phyloP scores from a whole-genome alignment of 2,329 filamentous ascomycete species.

The Aspergillus candidus region DNA sequence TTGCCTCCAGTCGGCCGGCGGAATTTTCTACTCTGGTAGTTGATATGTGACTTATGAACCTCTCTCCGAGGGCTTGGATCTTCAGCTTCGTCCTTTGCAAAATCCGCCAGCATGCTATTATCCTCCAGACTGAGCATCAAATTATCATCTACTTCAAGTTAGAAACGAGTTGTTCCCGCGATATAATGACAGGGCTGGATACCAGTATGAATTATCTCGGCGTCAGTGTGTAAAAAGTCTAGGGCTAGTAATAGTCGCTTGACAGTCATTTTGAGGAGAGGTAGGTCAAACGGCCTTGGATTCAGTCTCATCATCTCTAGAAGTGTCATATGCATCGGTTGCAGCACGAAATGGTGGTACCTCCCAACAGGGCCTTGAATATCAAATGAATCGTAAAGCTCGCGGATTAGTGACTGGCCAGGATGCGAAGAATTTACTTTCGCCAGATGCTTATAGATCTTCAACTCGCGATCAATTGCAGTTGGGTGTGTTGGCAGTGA shows the following conservation, averaged over 20 bases:
- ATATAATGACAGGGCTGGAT: neutral
- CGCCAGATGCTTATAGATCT: conserved; percentile 21
- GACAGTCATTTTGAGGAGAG: conserved; percentile 26
- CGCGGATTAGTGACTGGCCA: conserved; percentile 22
- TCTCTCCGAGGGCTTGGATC: conserved; percentile 25
- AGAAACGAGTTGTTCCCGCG: neutral
- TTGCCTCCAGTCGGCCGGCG: conserved; percentile 11
- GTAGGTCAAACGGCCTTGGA: conserved; percentile 18
- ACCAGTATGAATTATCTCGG: conserved; percentile 29
- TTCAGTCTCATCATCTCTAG: conserved; percentile 28
- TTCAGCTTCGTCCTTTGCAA: conserved; percentile 20
- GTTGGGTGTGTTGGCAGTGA: conserved; percentile 13
- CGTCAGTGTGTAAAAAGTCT: conserved; percentile 33
- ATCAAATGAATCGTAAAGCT: conserved; percentile 27
- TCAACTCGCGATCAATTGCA: conserved; percentile 20
- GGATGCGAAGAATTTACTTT: conserved; percentile 21
- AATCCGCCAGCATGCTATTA: conserved; percentile 21
- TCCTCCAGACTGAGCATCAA: conserved; percentile 33
- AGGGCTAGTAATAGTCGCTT: conserved; percentile 28
- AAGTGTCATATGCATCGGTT: conserved; percentile 25
- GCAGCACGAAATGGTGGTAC: conserved; percentile 27
- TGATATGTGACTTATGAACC: conserved; percentile 20
- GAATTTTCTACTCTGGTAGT: conserved; percentile 26
- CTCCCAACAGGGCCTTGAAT: conserved; percentile 17
- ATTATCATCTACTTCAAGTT: conserved; percentile 32